Conservation (phyloP, 2,329 filamentous ascomycete species). For the Botryotinia globosa region DNA sequence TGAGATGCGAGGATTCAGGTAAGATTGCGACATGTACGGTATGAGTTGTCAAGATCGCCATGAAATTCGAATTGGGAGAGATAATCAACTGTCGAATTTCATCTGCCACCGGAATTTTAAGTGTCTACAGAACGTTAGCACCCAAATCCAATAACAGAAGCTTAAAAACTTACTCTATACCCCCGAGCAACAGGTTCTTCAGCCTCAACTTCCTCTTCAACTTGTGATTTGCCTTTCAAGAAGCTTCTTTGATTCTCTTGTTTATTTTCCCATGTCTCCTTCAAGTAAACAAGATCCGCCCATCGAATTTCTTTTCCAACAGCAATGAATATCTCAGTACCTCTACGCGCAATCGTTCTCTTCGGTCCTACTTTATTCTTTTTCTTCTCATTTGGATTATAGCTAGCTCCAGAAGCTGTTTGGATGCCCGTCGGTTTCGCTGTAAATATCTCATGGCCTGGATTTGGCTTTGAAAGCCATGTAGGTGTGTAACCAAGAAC, state of each 20-base stretch:
- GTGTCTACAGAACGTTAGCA: constrained; percentile 51
- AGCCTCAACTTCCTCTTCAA: constrained; percentile 26
- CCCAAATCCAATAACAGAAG: constrained; percentile 25
- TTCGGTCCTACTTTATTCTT: constrained; percentile 49
- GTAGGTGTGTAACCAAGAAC: constrained; percentile 80
- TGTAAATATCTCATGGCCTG: constrained; percentile 75
- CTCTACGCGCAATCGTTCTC: constrained; percentile 73
- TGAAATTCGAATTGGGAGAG: constrained; percentile 76
- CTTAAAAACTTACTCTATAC: constrained; percentile 47
- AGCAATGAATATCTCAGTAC: constrained; percentile 85
- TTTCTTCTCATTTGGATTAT: constrained; percentile 41
- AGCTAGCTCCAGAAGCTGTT: constrained; percentile 26
- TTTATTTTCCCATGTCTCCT: constrained; percentile 55
- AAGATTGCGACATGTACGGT: constrained; percentile 86
- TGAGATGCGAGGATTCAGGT: constrained; percentile 75
- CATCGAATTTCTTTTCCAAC: constrained; percentile 88
- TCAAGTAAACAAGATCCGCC: constrained; percentile 79
- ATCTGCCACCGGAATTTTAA: constrained; percentile 75
- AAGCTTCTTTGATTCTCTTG: constrained; percentile 28
- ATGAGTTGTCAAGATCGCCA: constrained; percentile 82
- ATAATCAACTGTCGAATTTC: constrained; percentile 82
- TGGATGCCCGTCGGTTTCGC: constrained; percentile 42
- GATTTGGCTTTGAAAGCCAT: constrained; percentile 78
- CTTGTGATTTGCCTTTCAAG: constrained; percentile 26
- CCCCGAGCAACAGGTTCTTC: constrained; percentile 42